A percentile compares a stretch with the other conserved stretches of the same genome.
These are phyloP conservation scores for Podospora australis DNA, from an alignment of 495 filamentous ascomycete genomes.

Conservation along the genomic window DNA sequence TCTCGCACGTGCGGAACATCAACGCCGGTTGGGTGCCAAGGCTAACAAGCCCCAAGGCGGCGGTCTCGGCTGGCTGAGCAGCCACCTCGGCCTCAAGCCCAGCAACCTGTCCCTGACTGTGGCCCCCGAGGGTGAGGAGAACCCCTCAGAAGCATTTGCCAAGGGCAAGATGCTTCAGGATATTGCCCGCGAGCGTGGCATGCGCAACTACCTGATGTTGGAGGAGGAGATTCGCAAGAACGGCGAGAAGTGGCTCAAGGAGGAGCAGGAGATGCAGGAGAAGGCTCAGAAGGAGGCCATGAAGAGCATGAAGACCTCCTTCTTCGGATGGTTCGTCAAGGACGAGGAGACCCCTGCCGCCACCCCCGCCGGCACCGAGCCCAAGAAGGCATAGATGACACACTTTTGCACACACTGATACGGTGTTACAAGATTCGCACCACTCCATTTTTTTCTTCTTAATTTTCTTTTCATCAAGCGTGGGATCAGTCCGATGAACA, in stretches of 20 bases:
- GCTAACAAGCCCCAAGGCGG: conserved; percentile 51
- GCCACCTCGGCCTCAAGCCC: conserved; percentile 68
- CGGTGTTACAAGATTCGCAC: not conserved
- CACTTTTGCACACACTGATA: not conserved
- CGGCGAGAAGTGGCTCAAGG: conserved; percentile 87
- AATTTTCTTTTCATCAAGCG: too few relatives aligned
- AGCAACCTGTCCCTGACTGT: conserved; percentile 45
- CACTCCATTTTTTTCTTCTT: not conserved
- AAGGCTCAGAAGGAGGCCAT: conserved; percentile 82
- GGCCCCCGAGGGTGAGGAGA: conserved; percentile 59
- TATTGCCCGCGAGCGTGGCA: conserved; percentile 81
- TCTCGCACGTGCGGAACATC: conserved; percentile 68
- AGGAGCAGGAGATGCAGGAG: conserved; percentile 80
- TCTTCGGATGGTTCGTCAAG: conserved; percentile 41
- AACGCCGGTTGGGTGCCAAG: conserved; percentile 67
- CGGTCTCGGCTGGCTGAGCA: conserved; percentile 57
- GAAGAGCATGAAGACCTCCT: conserved; percentile 62
- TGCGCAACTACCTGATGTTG: conserved; percentile 79
- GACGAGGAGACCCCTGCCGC: conserved; percentile 1
- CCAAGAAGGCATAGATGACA: conserved; percentile 12
- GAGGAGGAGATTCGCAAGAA: conserved; percentile 87
- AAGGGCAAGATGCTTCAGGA: conserved; percentile 95
- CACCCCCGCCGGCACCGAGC: not conserved
- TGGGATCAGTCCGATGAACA: too few relatives aligned
- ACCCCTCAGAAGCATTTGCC: conserved; percentile 62